Evolutionary conservation across 2,329 filamentous ascomycete species (phyloP), one percentile per base, ranked within the genome.

Genomic region (Paraconiothyrium sp.): DNA sequence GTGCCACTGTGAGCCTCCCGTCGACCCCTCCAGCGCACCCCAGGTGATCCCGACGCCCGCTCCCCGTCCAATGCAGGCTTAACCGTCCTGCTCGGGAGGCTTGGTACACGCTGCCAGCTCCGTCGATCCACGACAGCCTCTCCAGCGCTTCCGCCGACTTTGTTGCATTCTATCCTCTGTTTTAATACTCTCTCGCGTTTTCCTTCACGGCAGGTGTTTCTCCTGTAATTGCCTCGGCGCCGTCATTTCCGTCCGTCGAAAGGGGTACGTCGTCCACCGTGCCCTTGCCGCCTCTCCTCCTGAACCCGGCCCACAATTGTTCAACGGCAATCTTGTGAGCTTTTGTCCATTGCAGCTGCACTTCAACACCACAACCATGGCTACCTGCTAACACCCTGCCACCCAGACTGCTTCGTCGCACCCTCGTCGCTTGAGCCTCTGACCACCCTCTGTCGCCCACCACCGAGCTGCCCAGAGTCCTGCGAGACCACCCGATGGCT

Each of bases 91-190:
- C 70, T 70, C 67, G 74, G 73, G 75, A 78, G 75, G 72, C 74
- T 71, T 78, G 75, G 76, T 78, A 74, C 72, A 76, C 75, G 70
- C 73, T 78, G 75, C 75, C 76, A 77, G 74, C 74, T 77, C 70
- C 74, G 71, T 76, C 74, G 72, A 67, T 70, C 65, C 67, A 72
- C 73, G 73, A 76, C 75, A 72, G 74, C 75, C 75, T 76, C 74
- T 73, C 71, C 70, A 69, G 69, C 70, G 66, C 64, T 68, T 54
- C 35, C 64, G 63, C 62, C 71, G 68, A 64, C 71, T 60, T 66
- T 64, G 61, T 74, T 73, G 67, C 72, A 64, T 78, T 78, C 72
- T 72, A 66, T 68, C 67, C 64, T 61, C 68, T 78, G 74, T 77
- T 72, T 76, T 78, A 78, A 77, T 78, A 78, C 61, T 69, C 69